Evolutionary conservation across 1,284 basidiomycete genomes (phyloP).

Genomic region (Cutaneotrichosporon cavernicola): DNA sequence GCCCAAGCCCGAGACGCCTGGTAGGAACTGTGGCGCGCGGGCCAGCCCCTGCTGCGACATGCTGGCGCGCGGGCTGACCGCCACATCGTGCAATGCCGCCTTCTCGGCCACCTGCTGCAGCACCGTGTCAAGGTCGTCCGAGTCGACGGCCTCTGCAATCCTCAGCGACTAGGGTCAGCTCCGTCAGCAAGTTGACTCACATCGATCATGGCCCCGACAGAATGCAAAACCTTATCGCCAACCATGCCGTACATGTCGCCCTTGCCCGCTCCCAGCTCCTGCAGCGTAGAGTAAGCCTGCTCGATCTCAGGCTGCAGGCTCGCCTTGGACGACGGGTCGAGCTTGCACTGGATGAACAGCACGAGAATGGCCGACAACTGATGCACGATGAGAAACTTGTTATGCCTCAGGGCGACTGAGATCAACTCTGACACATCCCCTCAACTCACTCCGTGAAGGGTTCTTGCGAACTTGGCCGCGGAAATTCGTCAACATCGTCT

Average conservation of each 20-base stretch:
- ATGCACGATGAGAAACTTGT: constrained; percentile 5
- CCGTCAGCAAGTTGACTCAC: background rate
- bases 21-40: background rate
- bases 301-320: background rate
- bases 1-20: background rate
- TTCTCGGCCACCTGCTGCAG: constrained; percentile 1
- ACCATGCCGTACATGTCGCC: constrained; percentile 5
- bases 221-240: background rate
- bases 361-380: constrained; percentile 7
- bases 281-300: background rate
- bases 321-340: background rate
- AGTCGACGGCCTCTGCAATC: background rate
- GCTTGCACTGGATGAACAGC: constrained; percentile 5
- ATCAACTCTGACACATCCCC: background rate
- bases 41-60: background rate
- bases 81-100: background rate
- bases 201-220: constrained; percentile 5
- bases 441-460: background rate
- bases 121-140: constrained; percentile 4
- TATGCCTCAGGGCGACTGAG: background rate
- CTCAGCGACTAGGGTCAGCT: background rate
- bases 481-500: background rate
- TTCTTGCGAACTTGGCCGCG: constrained; percentile 3
- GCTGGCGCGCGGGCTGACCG: background rate
- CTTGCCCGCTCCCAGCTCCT: constrained; percentile 4